These are phyloP conservation scores for Mycena indigotica DNA, from an alignment of 768 basidiomycete genomes.

Conservation along the genomic window DNA sequence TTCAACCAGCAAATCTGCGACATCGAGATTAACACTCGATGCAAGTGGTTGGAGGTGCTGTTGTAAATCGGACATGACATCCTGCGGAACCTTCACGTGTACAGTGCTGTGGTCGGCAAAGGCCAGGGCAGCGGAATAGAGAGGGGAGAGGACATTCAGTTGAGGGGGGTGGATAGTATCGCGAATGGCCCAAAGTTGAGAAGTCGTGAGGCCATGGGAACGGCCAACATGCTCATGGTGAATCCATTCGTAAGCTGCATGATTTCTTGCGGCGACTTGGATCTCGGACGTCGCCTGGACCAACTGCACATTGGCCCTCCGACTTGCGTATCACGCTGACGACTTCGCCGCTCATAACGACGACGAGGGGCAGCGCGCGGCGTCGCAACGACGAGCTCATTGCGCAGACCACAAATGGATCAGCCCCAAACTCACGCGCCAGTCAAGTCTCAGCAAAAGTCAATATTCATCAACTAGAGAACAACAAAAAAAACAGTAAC, in stretches of 20 bases:
- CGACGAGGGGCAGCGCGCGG: no score
- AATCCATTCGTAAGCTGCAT: conserved; percentile 58
- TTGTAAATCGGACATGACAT: conserved; percentile 44
- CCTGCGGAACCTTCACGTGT: conserved; percentile 44
- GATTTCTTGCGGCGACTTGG: conserved; percentile 52
- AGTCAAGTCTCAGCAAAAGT: no score
- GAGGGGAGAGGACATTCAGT: conserved; percentile 43
- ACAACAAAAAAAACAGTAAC: no score
- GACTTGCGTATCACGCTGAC: no score
- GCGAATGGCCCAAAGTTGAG: conserved; percentile 58
- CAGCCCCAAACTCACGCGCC: no score
- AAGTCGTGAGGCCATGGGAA: conserved; percentile 50
- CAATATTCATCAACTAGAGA: no score
- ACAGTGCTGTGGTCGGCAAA: conserved; percentile 66
- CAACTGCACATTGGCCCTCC: no score
- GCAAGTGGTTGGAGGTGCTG: conserved; percentile 33
- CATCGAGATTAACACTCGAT: conserved; percentile 29
- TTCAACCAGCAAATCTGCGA: conserved; percentile 56
- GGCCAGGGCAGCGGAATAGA: conserved; percentile 53
- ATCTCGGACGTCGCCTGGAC: conserved; percentile 58
- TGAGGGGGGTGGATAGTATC: conserved; percentile 45
- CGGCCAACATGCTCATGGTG: conserved; percentile 57
- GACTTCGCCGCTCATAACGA: no score
- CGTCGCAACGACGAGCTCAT: no score
- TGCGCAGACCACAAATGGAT: no score